Evolutionary conservation across 1,284 basidiomycete species (phyloP).

Genomic region (Anthracocystis panici-leucophaei): DNA sequence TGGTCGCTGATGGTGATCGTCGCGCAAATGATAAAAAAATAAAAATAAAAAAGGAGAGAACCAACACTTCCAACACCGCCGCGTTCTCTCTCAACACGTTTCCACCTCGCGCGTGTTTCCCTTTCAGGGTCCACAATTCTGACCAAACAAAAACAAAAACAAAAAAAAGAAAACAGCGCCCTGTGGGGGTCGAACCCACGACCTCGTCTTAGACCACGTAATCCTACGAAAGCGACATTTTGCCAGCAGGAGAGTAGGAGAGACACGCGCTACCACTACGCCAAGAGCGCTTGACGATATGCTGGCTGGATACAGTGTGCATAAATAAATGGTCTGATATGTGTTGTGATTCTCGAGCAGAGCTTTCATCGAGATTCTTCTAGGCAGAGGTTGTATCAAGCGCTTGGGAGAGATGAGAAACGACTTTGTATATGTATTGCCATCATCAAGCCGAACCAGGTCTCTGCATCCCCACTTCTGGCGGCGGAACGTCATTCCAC

Average conservation of each 20-base stretch:
- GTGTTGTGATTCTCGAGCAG: no score
- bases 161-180: conserved; percentile 29
- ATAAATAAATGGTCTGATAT: background rate
- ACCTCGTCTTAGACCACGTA: conserved; percentile 33
- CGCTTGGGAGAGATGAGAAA: background rate
- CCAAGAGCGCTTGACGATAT: conserved; percentile 37
- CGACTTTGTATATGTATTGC: background rate
- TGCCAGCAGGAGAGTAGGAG: conserved; percentile 20
- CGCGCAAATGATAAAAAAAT: no score
- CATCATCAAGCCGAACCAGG: background rate
- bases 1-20: no score
- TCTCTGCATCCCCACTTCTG: background rate
- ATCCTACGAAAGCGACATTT: conserved; percentile 9
- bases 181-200: conserved; percentile 55
- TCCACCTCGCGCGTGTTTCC: no score
- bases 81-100: background rate
- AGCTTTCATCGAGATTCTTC: background rate
- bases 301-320: background rate
- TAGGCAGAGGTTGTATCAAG: no score
- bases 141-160: background rate
- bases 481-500: conserved; percentile 8
- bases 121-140: conserved; percentile 15
- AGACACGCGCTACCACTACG: conserved; percentile 54
- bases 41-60: no score
- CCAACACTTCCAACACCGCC: background rate